Base-by-base conservation (phyloP, 495 filamentous ascomycete genomes). In the Talaromyces ruber region DNA sequence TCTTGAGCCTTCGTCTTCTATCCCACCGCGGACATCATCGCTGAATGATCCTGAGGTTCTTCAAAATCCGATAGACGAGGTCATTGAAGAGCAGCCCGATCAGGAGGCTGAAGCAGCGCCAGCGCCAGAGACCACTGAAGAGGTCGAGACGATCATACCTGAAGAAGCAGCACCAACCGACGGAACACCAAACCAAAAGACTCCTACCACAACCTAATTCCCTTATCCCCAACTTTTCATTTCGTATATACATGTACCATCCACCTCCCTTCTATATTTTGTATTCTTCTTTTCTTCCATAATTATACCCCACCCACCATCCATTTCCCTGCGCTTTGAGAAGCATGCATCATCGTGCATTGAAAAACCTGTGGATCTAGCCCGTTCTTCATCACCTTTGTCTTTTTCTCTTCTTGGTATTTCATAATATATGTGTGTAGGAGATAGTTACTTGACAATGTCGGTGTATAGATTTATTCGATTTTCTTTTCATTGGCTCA, bases 1-100 rank as follows among this genome's bases (percentile, higher is more conserved):
- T 24, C 71, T 79, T 24, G 72, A 76, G 16, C 61, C 76, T 16
- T 71, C 72, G 11, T 39, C 43, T 64, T 70, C 24, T 75, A 68
- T 64, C 70, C 25, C 50, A 28, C 50, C 21, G 47, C 70, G 63
- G 39, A 24, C 22, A 53, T 53, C 50, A 6, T 53, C 50, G 25
- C n/a, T 53, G 4, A 16, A 53, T 9, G 50, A 53, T 6, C 9
- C 50, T 14, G 59, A 63, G 18, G 62, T 58, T 39, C 34, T 58
- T 39, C 45, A 14, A 26, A 22, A 61, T 22, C 24, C 14, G 26
- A 58, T 30, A 53, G 59, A 57, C 63, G 52, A 62, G 9, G 28
- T 8, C 0, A 53, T 11, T n/a, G 43, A 26, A 45, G 22, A 43
- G 66, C 22, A 57, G 21, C 57, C 28, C 45, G 24, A 64, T 63